Base-by-base conservation (phyloP, 1,284 basidiomycete species). In the Puccinia novopanici region DNA sequence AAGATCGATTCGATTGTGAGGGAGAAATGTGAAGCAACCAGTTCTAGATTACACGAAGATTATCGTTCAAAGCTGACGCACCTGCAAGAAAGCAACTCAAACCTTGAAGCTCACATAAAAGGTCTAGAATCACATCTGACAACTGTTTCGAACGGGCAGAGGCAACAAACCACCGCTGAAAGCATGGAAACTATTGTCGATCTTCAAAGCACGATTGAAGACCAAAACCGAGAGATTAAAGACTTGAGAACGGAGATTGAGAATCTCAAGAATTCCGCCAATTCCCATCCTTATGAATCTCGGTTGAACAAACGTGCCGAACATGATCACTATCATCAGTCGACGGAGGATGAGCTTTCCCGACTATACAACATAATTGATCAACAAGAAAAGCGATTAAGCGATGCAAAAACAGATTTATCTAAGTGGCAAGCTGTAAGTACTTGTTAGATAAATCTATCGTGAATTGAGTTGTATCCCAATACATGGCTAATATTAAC, bases 381-480 rank as follows among this genome's bases (percentile, higher is more conserved):
- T 54, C 71, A 80, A 57, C 78, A 80, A 40, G 57, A 74, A 27
- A 74, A 74, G 30, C 72, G 68, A 42, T 37, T 80, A n/a, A 80
- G 78, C 34, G 71, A 80, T 57, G 78, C 78, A 19, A 80, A 80
- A 57, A 80, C 57, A 54, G 71, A 67, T 45, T 54, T 80, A 61
- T 71, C 78, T 3, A 80, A 80, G 59, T 80, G 78, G 78, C 78
- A 80, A 80, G 77, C 67, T 30, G 77, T 80, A 72, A 71, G 77
- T 73, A 37, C 15, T 65, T n/a, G 37, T 59, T 10, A 0, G 63
- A 67, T 63, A 4, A 72, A 78, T 57, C 34, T 34, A 12, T 50
- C n/a, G 45, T 15, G n/a, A 42, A 19, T 52, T n/a, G 24, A 15
- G 48, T 54, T 17, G 6, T 19, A 17, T 57, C 10, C 6, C 27